A percentile compares a stretch with the other conserved stretches of the same genome.
These are phyloP conservation scores for Linnemannia elongata DNA, from an alignment of 192 early-diverging fungal species.

Conservation along the genomic window DNA sequence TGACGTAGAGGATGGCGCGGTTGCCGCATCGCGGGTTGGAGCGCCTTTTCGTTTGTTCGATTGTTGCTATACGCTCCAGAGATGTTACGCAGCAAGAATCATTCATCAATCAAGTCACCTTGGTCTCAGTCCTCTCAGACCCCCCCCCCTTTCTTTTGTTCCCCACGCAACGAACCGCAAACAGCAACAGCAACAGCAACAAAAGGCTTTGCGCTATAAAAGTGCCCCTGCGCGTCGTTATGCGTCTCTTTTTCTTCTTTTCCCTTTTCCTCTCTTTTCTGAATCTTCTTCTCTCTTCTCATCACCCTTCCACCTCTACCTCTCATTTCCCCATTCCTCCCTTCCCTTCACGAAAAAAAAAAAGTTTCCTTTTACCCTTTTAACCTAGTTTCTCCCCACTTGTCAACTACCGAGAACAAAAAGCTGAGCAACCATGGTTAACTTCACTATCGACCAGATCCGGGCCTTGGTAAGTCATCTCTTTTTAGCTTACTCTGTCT, in stretches of 20 bases:
- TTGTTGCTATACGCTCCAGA: background rate
- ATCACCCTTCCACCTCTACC: constrained; percentile 18
- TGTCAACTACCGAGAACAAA: constrained; percentile 26
- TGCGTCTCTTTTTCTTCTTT: constrained; percentile 5
- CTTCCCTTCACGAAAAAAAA: constrained; percentile 20
- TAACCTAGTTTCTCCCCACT: constrained; percentile 14
- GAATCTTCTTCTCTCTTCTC: constrained; percentile 23
- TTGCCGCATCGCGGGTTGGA: background rate
- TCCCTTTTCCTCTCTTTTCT: constrained; percentile 18
- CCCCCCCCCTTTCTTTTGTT: too few species aligned
- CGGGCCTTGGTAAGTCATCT: constrained; percentile 54
- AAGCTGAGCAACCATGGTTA: constrained; percentile 56
- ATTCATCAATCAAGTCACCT: too few species aligned
- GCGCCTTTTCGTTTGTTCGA: background rate
- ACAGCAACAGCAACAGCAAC: too few species aligned
- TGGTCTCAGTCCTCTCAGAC: too few species aligned
- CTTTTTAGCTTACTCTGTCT: background rate
- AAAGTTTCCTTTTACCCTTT: background rate
- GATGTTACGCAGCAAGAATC: background rate
- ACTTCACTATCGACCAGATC: constrained; percentile 60
- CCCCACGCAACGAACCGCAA: too few species aligned
- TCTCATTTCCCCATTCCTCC: constrained; percentile 18
- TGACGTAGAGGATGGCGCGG: background rate
- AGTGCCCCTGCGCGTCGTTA: background rate
- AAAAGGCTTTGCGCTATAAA: constrained; percentile 17